A percentile compares a stretch with the other conserved stretches of the same genome.
These are phyloP conservation scores for Lentinula novae-zelandiae DNA, from an alignment of 1,284 basidiomycete species.

Conservation along the genomic window DNA sequence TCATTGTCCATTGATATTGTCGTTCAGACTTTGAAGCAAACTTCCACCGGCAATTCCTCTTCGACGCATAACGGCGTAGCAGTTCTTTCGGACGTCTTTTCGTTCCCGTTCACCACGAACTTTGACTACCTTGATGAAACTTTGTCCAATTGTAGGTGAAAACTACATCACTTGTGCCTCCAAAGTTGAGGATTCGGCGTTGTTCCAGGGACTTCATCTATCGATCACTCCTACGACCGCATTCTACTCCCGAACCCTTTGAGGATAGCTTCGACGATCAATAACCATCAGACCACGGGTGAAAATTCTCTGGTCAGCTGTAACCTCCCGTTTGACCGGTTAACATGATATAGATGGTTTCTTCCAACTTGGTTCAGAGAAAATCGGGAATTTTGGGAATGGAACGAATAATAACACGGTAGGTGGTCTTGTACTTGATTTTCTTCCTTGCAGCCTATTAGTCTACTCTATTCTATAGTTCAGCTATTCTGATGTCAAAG, in stretches of 20 bases:
- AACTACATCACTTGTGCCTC: neutral
- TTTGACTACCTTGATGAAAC: constrained; percentile 13
- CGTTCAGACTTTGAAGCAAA: constrained; percentile 21
- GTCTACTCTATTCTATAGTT: constrained; percentile 27
- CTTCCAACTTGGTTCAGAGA: constrained; percentile 39
- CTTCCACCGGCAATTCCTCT: constrained; percentile 18
- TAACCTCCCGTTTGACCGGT: neutral
- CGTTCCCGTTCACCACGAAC: constrained; percentile 24
- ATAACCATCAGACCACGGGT: constrained; percentile 29
- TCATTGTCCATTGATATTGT: neutral
- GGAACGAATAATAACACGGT: constrained; percentile 63
- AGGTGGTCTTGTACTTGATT: neutral
- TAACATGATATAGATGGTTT: constrained; percentile 42
- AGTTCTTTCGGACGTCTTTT: constrained; percentile 23
- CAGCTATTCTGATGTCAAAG: constrained; percentile 51
- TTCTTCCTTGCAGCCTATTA: neutral
- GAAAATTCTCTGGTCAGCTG: constrained; percentile 8
- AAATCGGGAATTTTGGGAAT: constrained; percentile 52
- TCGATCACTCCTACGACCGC: constrained; percentile 19
- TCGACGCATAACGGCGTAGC: constrained; percentile 25
- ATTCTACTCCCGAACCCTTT: constrained; percentile 14
- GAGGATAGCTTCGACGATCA: constrained; percentile 12
- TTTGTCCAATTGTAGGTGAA: constrained; percentile 11
- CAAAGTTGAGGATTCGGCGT: neutral
- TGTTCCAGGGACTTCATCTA: constrained; percentile 11